Base-by-base conservation (phyloP, 495 filamentous ascomycete genomes). In the Entonaema liquescens region DNA sequence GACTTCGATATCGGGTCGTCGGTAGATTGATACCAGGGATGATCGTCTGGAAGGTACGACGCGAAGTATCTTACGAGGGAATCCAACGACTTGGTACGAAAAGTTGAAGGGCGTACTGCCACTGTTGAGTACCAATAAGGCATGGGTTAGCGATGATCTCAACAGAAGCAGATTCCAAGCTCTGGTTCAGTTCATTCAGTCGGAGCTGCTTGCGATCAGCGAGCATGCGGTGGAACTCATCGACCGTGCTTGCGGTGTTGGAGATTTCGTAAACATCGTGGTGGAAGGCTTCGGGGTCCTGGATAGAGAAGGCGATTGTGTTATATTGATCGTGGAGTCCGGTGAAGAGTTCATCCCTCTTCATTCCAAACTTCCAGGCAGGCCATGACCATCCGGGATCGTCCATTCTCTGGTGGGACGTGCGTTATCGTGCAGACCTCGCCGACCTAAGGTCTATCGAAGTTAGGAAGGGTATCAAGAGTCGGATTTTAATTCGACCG, bases 41-140 rank as follows among this genome's bases (percentile, higher is more conserved):
- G 77, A 57, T 79, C 76, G 7, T 79, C 67, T n/a, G 83, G 83
- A 8, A 85, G 82, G 62, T 84, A 85, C 0, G 81, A 84, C 7
- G 82, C 70, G 73, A 82, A 85, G 68, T 82, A 84, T 54, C 82
- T 78, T 50, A 85, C 83, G 62, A 85, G 81, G n/a, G 83, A 84
- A 65, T 85, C 83, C 15, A 84, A 77, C 15, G 81, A 83, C 71
- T 73, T 82, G n/a, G 83, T 83, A 12, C 83, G 81, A 85, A 85
- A 64, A 85, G 82, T 62, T 85, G 83, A 4, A 83, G 68, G 21
- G 83, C 83, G 66, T 80, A 71, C 67, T 83, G 80, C 83, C 83
- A 85, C 71, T 85, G 83, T 26, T 80, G 77, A 50, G 82, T 84
- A 33, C 82, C 83, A 64, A 85, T 83, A 42, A 85, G 77, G 25